phyloP scores from a whole-genome alignment of 2,329 filamentous ascomycete genomes.

The Endothia cerciana region DNA sequence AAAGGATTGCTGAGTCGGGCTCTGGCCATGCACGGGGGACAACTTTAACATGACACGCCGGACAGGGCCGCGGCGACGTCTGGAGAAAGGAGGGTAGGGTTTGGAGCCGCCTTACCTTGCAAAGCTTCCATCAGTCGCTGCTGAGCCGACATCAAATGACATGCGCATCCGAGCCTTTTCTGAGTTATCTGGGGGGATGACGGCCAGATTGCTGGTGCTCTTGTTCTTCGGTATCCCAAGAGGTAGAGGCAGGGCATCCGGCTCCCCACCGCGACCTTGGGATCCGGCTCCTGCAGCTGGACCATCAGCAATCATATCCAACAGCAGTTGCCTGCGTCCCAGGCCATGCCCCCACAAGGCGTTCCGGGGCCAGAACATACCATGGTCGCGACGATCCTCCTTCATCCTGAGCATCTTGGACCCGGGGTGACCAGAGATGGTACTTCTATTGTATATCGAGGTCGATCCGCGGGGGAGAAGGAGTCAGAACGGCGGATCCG shows the following conservation, averaged over 20 bases:
- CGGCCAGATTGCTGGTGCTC: conserved; percentile 65
- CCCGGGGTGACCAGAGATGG: neutral
- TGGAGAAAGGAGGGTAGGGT: conserved; percentile 17
- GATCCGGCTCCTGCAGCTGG: conserved; percentile 14
- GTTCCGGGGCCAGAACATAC: conserved; percentile 37
- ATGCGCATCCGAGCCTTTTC: conserved; percentile 69
- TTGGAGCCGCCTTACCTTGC: conserved; percentile 63
- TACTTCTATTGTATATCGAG: neutral
- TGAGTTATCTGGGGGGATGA: conserved; percentile 49
- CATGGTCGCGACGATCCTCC: conserved; percentile 47
- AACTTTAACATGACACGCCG: conserved; percentile 14
- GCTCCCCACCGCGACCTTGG: conserved; percentile 4
- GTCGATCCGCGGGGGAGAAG: neutral
- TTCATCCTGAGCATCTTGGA: conserved; percentile 50
- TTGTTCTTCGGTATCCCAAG: conserved; percentile 65
- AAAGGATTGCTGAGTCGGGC: conserved; percentile 11
- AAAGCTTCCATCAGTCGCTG: conserved; percentile 69
- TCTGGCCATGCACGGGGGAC: conserved; percentile 14
- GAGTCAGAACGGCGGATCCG: neutral
- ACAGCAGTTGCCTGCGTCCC: neutral
- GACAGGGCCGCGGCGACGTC: neutral
- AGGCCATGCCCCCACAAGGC: conserved; percentile 12
- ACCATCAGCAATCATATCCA: conserved; percentile 18
- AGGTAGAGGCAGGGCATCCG: conserved; percentile 35
- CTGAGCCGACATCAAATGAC: conserved; percentile 74